These are phyloP conservation scores for Dendrocalamus sinicus DNA, from an alignment of 176 grass and related monocot species.

Conservation along the genomic window DNA sequence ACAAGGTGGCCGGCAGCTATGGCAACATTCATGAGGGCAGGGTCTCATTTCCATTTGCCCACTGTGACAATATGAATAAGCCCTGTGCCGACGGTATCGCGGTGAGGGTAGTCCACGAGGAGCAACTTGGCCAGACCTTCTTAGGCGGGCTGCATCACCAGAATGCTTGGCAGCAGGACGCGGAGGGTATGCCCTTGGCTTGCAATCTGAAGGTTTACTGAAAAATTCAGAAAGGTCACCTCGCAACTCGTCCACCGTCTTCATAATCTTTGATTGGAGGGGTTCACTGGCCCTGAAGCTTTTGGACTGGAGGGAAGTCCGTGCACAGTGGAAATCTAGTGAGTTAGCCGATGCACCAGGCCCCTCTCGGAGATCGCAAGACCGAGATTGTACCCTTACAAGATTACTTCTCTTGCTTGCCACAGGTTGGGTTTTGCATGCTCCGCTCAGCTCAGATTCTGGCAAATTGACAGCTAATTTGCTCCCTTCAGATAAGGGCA, in stretches of 20 bases:
- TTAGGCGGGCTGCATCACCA: constrained; percentile 29
- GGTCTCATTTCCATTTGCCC: constrained; percentile 36
- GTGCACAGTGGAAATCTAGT: constrained; percentile 57
- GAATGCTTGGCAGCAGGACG: constrained; percentile 37
- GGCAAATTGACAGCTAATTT: constrained; percentile 24
- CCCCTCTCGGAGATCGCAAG: constrained; percentile 47
- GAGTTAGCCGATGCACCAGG: constrained; percentile 34
- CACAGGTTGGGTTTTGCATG: background rate
- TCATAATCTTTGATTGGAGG: constrained; percentile 71
- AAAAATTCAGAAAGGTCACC: constrained; percentile 72
- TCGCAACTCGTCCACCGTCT: constrained; percentile 70
- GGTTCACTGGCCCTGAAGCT: constrained; percentile 50
- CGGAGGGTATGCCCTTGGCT: constrained; percentile 29
- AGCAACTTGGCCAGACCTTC: constrained; percentile 52
- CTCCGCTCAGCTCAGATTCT: constrained; percentile 25
- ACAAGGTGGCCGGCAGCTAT: constrained; percentile 46
- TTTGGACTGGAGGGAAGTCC: constrained; percentile 49
- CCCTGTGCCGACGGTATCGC: constrained; percentile 28
- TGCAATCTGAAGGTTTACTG: constrained; percentile 52
- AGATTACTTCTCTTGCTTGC: constrained; percentile 35
- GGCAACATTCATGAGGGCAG: constrained; percentile 45
- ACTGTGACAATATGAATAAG: constrained; percentile 9
- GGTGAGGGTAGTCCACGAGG: constrained; percentile 25
- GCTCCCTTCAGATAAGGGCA: background rate
- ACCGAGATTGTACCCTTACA: constrained; percentile 39